Evolutionary conservation across 805 yeast species (phyloP).

Genomic region (Ogataea zsoltii): DNA sequence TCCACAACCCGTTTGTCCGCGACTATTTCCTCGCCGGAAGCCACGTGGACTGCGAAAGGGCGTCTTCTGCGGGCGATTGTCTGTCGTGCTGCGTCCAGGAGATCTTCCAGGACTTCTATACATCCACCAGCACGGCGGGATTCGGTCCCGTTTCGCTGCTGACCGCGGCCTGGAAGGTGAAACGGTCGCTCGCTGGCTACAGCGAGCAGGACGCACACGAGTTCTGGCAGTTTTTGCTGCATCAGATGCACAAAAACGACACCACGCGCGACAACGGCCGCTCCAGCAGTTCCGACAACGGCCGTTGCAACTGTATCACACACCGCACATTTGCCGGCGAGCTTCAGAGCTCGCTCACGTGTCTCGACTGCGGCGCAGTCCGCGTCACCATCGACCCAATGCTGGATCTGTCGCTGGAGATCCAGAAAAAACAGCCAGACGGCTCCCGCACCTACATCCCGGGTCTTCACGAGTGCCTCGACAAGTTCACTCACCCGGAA

Average conservation of each 20-base stretch:
- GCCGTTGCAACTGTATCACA: slow-evolving; percentile 69
- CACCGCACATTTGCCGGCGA: slow-evolving; percentile 85
- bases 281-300: slow-evolving; percentile 1
- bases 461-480: slow-evolving; percentile 63
- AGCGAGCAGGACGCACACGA: slow-evolving; percentile 99
- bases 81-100: slow-evolving; percentile 84
- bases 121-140: slow-evolving; percentile 61
- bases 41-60: slow-evolving; percentile 57
- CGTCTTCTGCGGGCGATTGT: slow-evolving; percentile 45
- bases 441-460: slow-evolving; percentile 23
- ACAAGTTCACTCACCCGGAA: slow-evolving; percentile 77
- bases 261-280: slow-evolving; percentile 25
- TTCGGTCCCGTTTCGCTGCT: slow-evolving; percentile 80
- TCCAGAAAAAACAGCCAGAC: slow-evolving; percentile 40
- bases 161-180: slow-evolving; percentile 85
- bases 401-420: slow-evolving; percentile 84
- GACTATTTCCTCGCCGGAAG: slow-evolving; percentile 74
- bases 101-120: slow-evolving; percentile 73
- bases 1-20: slow-evolving; percentile 88
- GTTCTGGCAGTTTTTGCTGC: slow-evolving; percentile 87
- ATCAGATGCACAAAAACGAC: slow-evolving; percentile 70
- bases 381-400: slow-evolving; percentile 84
- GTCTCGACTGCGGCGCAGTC: slow-evolving; percentile 63
- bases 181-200: slow-evolving; percentile 87
- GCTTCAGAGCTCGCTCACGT: slow-evolving; percentile 74